phyloP scores from a whole-genome alignment of 148 eudicot genomes.

The Spergularia marina region DNA sequence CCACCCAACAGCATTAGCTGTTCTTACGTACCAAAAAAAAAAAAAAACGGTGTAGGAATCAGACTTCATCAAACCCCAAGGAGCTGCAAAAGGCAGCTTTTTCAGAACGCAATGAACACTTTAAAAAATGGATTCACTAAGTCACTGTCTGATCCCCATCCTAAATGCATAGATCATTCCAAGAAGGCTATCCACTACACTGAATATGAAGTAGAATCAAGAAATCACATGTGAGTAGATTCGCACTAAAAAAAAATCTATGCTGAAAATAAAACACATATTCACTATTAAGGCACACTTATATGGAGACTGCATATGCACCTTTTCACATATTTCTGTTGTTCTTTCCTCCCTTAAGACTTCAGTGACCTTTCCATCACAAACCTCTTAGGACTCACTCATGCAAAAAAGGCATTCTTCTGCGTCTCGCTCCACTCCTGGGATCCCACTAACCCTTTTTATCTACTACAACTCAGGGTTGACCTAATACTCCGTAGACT shows the following conservation, averaged over 20 bases:
- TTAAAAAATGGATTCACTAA: too few species aligned
- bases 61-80: conserved; percentile 2
- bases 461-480: neutral
- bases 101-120: too few species aligned
- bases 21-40: too few species aligned
- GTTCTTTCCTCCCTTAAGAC: too few species aligned
- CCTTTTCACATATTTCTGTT: too few species aligned
- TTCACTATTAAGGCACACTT: neutral
- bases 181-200: neutral
- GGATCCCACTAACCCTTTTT: neutral
- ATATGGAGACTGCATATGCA: neutral
- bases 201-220: neutral
- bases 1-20: too few species aligned
- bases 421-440: neutral
- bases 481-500: neutral
- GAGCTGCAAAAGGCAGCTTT: neutral
- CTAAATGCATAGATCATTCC: neutral
- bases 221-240: neutral
- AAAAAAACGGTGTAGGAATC: neutral
- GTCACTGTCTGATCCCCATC: neutral
- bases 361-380: too few species aligned
- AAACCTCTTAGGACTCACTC: neutral
- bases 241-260: neutral
- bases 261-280: neutral
- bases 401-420: neutral